A percentile compares a stretch with the other conserved stretches of the same genome.
phyloP scores from a whole-genome alignment of 331 rosid genomes.

The Acacia concinna region DNA sequence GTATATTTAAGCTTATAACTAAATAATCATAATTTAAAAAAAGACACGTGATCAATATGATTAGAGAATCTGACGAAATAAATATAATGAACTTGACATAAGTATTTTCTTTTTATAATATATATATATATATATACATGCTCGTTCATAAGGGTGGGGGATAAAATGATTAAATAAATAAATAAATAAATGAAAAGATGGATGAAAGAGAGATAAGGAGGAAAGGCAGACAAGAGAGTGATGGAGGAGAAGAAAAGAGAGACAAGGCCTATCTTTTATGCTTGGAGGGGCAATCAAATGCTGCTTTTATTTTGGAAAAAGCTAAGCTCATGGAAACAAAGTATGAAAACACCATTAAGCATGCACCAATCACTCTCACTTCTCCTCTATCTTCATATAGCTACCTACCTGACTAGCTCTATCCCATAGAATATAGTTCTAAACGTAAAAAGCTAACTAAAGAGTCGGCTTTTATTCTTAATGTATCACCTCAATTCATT shows the following conservation, averaged over 20 bases:
- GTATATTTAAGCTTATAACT: too few species aligned
- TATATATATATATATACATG: neutral
- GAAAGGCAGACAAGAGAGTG: slow-evolving; percentile 25
- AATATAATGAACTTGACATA: too few species aligned
- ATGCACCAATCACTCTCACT: slow-evolving; percentile 13
- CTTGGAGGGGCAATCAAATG: slow-evolving; percentile 34
- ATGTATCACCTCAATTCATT: too few species aligned
- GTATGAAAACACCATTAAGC: neutral
- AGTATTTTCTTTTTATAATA: too few species aligned
- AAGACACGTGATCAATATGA: too few species aligned
- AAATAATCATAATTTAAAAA: too few species aligned
- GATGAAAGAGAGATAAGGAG: neutral
- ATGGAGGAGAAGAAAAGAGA: slow-evolving; percentile 17
- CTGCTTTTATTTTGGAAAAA: slow-evolving; percentile 37
- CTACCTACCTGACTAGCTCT: too few species aligned
- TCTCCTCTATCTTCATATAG: neutral
- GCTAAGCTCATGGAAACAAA: neutral
- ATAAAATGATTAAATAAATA: too few species aligned
- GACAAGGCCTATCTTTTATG: slow-evolving; percentile 35
- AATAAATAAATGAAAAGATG: neutral
- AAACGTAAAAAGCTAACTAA: too few species aligned
- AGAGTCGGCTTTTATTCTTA: neutral
- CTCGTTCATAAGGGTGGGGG: neutral
- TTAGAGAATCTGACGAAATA: too few species aligned
- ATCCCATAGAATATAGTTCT: too few species aligned